Evolutionary conservation across 768 basidiomycete species (phyloP), one percentile per base, ranked within the genome.

Genomic region (Dentipellis sp.): DNA sequence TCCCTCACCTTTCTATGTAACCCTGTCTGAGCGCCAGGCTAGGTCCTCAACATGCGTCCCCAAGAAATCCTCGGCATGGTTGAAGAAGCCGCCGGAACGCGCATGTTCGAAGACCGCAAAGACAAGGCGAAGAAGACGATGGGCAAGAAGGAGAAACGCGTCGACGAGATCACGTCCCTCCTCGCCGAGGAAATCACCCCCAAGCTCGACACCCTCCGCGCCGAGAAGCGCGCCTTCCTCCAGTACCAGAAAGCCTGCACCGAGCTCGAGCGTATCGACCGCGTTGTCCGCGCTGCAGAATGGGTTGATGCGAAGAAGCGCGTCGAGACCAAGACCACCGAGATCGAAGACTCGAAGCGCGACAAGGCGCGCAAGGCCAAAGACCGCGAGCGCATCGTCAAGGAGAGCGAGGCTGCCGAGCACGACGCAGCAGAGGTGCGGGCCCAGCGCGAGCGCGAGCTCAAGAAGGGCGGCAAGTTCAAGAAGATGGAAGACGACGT

Each of bases 21-120:
- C 29, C 3, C 29, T 29, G 29, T 49, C 47, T 38, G 29, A 17
- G 39, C 29, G 3, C 29, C 29, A 29, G 14, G 6, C 36, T 59
- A 86, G 86, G 89, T 92, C 3, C 82, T 99, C 50, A 98, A 97
- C 70, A 98, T 99, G 97, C 87, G 91, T 22, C 94, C 97, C 0
- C 88, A 89, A 74, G 97, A 99, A 68, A 95, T 98, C 58, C 79
- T 99, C 11, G 92, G 94, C 1, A 95, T 99, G 90, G 91, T 98
- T 2, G 97, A 98, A 69, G 97, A 99, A 68, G 97, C 97, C 0
- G 92, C 94, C 0, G 97, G 97, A 6, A 99, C 97, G 29, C 86
- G 93, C 23, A 98, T 98, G 97, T 99, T 97, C 65, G 97, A 99
- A 68, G 95, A 98, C 54, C 83, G 91, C 16, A 99, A 98, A 67